Conservation (phyloP, 495 filamentous ascomycete species). For the Chaetomidium leptoderma region DNA sequence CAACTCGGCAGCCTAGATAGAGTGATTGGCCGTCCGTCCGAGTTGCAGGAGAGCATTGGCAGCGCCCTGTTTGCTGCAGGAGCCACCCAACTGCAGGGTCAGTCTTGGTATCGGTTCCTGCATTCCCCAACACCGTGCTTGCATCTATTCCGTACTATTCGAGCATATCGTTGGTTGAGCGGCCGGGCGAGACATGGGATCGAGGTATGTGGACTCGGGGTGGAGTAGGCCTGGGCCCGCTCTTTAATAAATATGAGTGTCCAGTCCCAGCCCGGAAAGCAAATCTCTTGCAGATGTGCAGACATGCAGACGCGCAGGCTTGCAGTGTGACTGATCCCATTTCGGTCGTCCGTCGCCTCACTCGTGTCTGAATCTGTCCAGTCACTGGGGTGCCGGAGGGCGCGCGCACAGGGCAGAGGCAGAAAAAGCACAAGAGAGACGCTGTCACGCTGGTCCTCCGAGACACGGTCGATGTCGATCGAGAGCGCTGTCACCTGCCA, state of each 20-base stretch:
- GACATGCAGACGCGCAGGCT: background rate
- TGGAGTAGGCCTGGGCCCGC: too few species aligned
- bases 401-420: background rate
- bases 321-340: background rate
- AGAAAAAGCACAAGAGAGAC: slow-evolving; percentile 13
- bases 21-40: background rate
- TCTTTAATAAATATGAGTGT: too few species aligned
- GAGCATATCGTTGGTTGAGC: too few species aligned
- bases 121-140: too few species aligned
- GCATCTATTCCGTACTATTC: too few species aligned
- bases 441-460: slow-evolving; percentile 8
- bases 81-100: background rate
- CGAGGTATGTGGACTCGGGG: too few species aligned
- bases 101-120: slow-evolving; percentile 2
- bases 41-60: background rate
- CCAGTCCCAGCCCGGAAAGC: too few species aligned
- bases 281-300: too few species aligned
- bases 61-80: background rate
- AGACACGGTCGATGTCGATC: slow-evolving; percentile 11
- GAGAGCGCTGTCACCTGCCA: background rate
- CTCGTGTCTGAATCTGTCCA: background rate
- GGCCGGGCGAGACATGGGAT: too few species aligned
- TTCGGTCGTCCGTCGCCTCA: background rate
- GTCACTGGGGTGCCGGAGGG: slow-evolving; percentile 1
- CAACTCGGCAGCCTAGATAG: background rate